Base-by-base conservation (phyloP, 306 rosid species). In the Cucurbita moschata region DNA sequence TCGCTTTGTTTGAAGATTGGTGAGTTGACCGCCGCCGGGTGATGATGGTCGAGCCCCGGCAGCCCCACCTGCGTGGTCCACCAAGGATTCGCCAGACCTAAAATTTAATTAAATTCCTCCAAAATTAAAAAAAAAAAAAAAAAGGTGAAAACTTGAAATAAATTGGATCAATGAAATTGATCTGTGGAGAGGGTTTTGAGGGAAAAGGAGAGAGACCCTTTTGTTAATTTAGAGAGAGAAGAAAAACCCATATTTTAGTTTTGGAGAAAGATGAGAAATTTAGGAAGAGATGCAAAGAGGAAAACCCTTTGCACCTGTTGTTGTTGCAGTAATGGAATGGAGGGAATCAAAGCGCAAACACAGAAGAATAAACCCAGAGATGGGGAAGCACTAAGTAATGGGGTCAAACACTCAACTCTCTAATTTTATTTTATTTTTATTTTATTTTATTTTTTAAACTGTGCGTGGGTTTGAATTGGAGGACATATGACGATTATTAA, bases 1-100 rank as follows among this genome's bases (percentile, higher is more conserved):
- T 83, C 85, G 56, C 64, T 87, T 78, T 88, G 89, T 81, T 49
- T 81, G 8, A 80, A 42, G 23, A 67, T 52, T 1, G 93, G 78
- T 12, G 98, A 86, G 76, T 88, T 85, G 80, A 47, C 81, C 21
- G 84, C 88, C 76, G 82, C 21, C 13, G 67, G 44, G 67, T 61
- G 67, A 8, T 61, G 87, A 85, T 69, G 59, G 35, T 89, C 99
- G 68, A 88, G 82, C 15, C 90, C 97, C 75, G 88, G 81, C 79
- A 89, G 76, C 83, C 96, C 97, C 63, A 86, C 89, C 82, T 84
- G 94, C 39, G 80, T 80, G 10, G 89, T 82, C 98, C 98, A 94
- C 98, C 98, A 94, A 53, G 97, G 98, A 76, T 89, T 94, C 75
- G 98, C 97, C 98, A 94, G 88, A 77, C 6, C 47, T 61, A 52